phyloP scores from a whole-genome alignment of 2,329 filamentous ascomycete genomes.

The Pseudopyrenochaeta lycopersici region DNA sequence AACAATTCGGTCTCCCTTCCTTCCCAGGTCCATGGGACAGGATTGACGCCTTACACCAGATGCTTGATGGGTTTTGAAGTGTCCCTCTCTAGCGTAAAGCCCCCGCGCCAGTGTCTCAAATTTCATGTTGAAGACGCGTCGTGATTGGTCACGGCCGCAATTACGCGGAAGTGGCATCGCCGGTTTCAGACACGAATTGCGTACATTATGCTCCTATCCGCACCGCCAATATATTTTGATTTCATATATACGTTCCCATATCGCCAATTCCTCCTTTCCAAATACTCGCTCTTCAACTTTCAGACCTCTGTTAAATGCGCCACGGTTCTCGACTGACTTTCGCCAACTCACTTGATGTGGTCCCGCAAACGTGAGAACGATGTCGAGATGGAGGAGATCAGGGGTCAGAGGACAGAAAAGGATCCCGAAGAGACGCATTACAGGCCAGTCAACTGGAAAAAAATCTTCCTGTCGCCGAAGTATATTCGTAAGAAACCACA shows the following conservation, averaged over 20 bases:
- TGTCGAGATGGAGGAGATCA: constrained; percentile 42
- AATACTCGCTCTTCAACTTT: background rate
- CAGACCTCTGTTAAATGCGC: background rate
- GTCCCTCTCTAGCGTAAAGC: constrained; percentile 18
- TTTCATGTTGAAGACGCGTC: constrained; percentile 15
- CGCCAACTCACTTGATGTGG: constrained; percentile 21
- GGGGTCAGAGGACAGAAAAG: constrained; percentile 23
- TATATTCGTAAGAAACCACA: constrained; percentile 43
- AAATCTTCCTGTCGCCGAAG: constrained; percentile 43
- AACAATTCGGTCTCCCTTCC: background rate
- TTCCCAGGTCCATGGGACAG: background rate
- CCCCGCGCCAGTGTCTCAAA: constrained; percentile 41
- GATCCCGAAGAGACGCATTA: constrained; percentile 45
- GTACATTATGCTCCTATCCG: constrained; percentile 28
- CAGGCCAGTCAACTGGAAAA: constrained; percentile 44
- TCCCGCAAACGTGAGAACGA: constrained; percentile 34
- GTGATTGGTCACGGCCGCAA: constrained; percentile 28
- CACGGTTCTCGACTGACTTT: background rate
- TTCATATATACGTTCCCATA: constrained; percentile 1
- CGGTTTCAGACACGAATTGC: constrained; percentile 34
- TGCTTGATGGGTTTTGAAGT: constrained; percentile 28
- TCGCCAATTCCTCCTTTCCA: background rate
- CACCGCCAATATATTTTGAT: constrained; percentile 10
- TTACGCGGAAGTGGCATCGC: constrained; percentile 31
- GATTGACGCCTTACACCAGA: constrained; percentile 13